Conservation (phyloP, 2,329 filamentous ascomycete species). For the Colletotrichum gloeosporioides region DNA sequence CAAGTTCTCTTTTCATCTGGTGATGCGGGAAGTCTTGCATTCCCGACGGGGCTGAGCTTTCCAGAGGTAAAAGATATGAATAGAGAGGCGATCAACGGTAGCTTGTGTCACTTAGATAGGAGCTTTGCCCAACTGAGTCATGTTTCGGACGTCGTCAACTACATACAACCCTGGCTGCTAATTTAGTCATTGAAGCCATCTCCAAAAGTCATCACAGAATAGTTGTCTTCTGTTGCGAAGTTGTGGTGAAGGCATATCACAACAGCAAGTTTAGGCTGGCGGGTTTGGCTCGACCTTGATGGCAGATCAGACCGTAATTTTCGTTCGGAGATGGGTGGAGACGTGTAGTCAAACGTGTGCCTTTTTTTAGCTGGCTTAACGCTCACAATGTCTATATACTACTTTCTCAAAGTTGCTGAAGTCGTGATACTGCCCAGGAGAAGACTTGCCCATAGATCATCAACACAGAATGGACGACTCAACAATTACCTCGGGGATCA, state of each 20-base stretch:
- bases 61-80: neutral
- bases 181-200: neutral
- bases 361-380: neutral
- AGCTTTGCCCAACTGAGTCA: neutral
- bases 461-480: neutral
- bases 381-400: neutral
- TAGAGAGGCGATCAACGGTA: neutral
- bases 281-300: neutral
- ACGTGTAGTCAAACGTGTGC: neutral
- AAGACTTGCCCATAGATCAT: neutral
- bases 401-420: neutral
- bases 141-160: neutral
- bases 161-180: neutral
- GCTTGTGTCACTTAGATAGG: neutral
- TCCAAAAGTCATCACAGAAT: neutral
- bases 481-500: constrained; percentile 20
- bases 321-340: neutral
- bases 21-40: neutral
- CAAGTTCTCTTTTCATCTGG: neutral
- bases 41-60: neutral
- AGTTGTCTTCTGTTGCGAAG: accelerated
- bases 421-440: neutral
- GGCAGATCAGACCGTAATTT: neutral
- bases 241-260: neutral
- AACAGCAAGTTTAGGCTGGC: neutral